Base-by-base conservation (phyloP, 2,329 filamentous ascomycete species). In the Bimuria novae-zelandiae region DNA sequence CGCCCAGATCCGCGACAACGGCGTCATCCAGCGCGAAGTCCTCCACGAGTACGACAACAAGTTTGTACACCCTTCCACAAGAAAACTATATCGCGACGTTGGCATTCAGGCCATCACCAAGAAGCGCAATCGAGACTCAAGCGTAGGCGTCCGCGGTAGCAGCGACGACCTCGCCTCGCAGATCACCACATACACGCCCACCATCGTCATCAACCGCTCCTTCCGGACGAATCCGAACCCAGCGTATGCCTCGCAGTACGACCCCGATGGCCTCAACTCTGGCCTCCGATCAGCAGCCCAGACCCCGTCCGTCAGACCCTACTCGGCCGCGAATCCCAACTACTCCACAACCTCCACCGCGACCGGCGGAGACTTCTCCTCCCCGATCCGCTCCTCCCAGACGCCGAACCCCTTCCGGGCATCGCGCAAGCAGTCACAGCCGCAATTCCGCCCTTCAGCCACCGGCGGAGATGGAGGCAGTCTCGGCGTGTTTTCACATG, bases 41-140 rank as follows among this genome's bases (percentile, higher is more conserved):
- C 82, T 97, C 75, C 88, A 92, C 70, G 94, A 99, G 75, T 99
- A 99, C 70, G 91, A 97, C 70, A 90, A 86, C 62, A 99, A 99
- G 77, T 97, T 89, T 68, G 94, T 99, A 1, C 91, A 95, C 67
- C 94, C 94, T 2, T 83, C 87, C 10, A 84, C 96, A n/a, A 89
- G 95, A 63, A 89, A 89, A 7, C 80, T 89, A 4, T 89, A 95
- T 60, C 80, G 87, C 60, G 84, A 89, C 65, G 91, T 93, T 1
- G 89, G 85, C 5, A 94, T 89, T 0, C 93, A 97, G 72, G 87
- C 88, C 53, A 85, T 64, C 62, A 66, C 72, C 6, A 67, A 62
- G 29, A 71, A 62, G 35, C 57, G 51, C 52, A 71, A 52, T 70
- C 51, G 62, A 14, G 64, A 70, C 75, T 57, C 71, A 64, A 57